Base-by-base conservation (phyloP, 345 rosid species). In the Linum trigynum region DNA sequence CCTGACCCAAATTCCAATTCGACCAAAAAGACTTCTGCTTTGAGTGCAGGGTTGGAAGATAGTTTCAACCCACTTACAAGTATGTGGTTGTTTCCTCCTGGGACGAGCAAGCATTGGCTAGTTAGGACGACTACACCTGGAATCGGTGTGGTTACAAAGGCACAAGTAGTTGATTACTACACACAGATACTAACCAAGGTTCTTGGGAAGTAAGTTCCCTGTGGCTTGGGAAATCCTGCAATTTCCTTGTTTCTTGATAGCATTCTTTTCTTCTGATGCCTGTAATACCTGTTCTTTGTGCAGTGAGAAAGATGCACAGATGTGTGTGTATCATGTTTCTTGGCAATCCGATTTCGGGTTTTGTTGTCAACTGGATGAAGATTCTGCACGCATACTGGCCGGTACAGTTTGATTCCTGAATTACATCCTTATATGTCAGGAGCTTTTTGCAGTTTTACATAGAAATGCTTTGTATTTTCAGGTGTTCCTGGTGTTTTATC, bases 131-230 rank as follows among this genome's bases (percentile, higher is more conserved):
- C 83, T 12, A 88, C 81, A 74, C 97, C 96, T 3, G 88, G 89
- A 12, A 79, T 86, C 61, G 86, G 83, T 38, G 84, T 86, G 67
- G 88, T 86, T 63, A 88, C 99, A 23, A 90, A 90, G 75, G 96
- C 96, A 2, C 96, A 94, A 67, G 90, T 94, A 97, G 95, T 94
- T 76, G 97, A 90, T 76, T 78, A 82, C 57, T 88, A 85, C 74
- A 78, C 82, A 66, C 86, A 77, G 67, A 68, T 94, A 77, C 69
- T 94, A 11, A 78, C 85, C 75, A 86, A 84, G 74, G 90, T 88
- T 74, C 64, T 94, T 71, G 83, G 89, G 64, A 86, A 83, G 96
- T 90, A 72, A 79, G 96, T 77, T 8, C 57, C 58, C 55, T 1
- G 32, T 23, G 53, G 11, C 38, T 69, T 55, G n/a, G 57, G 12